A percentile compares a stretch with the other conserved stretches of the same genome.
Conservation (phyloP, 805 yeast genomes). For the Metschnikowia colocasiae region DNA sequence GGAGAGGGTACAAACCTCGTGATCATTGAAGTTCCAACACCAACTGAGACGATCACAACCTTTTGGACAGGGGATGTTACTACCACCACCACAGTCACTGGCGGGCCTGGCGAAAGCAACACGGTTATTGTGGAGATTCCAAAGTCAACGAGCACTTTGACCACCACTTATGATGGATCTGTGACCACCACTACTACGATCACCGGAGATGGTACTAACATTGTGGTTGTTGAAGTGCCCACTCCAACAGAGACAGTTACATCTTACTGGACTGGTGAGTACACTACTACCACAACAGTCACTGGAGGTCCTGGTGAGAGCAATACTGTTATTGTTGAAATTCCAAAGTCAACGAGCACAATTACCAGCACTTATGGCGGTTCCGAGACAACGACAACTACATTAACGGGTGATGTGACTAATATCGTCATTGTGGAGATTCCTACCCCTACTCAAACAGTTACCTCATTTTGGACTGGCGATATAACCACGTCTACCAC, state of each 20-base stretch:
- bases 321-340: constrained; percentile 16
- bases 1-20: too few species aligned
- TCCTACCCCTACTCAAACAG: constrained; percentile 8
- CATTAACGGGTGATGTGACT: constrained; percentile 16
- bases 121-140: constrained; percentile 16
- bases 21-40: constrained; percentile 5
- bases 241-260: constrained; percentile 9
- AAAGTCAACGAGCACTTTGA: too few species aligned
- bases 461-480: constrained; percentile 10
- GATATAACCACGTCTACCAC: constrained; percentile 3
- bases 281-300: constrained; percentile 7
- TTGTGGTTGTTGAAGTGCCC: constrained; percentile 13
- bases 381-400: constrained; percentile 10
- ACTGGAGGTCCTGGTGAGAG: constrained; percentile 11
- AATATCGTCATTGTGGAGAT: constrained; percentile 18
- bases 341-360: too few species aligned
- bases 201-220: too few species aligned
- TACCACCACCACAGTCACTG: constrained; percentile 10
- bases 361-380: constrained; percentile 15
- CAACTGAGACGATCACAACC: constrained; percentile 1
- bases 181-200: too few species aligned
- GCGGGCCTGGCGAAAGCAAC: constrained; percentile 16
- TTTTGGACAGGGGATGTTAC: too few species aligned
- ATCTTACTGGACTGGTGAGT: constrained; percentile 10
- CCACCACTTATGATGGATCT: too few species aligned